Conservation (phyloP, 768 basidiomycete genomes). For the Fibroporia radiculosa region DNA sequence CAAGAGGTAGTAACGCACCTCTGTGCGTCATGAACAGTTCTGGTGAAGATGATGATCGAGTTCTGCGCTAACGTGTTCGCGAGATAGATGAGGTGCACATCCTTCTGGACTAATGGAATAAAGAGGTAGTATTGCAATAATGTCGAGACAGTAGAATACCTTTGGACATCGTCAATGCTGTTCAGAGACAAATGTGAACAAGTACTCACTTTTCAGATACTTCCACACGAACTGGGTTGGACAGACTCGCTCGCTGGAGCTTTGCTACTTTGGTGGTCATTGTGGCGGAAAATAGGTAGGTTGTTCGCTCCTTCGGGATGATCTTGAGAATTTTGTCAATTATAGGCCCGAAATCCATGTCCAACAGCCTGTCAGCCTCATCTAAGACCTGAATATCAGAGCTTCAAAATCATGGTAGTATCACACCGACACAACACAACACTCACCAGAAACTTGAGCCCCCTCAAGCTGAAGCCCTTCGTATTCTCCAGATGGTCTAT, state of each 20-base stretch:
- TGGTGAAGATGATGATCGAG: constrained; percentile 92
- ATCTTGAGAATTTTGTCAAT: constrained; percentile 96
- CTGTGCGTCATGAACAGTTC: constrained; percentile 91
- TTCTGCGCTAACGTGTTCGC: constrained; percentile 85
- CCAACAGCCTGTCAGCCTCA: constrained; percentile 91
- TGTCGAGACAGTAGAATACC: constrained; percentile 95
- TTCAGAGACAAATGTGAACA: not conserved
- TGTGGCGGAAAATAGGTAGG: constrained; percentile 95
- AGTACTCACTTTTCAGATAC: constrained; percentile 79
- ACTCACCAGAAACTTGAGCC: constrained; percentile 80
- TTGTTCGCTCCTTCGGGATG: constrained; percentile 89
- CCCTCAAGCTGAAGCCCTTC: constrained; percentile 88
- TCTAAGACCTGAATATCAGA: constrained; percentile 90
- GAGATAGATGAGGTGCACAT: constrained; percentile 83
- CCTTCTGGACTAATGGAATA: constrained; percentile 86
- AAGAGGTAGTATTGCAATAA: constrained; percentile 94
- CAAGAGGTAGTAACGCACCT: constrained; percentile 35
- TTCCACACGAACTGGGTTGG: constrained; percentile 90
- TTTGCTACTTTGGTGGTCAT: constrained; percentile 99
- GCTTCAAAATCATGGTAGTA: too few species aligned
- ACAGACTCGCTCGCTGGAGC: constrained; percentile 87
- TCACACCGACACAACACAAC: too few species aligned
- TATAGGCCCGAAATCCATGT: constrained; percentile 93
- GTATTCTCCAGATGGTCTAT: constrained; percentile 95
- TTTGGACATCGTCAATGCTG: constrained; percentile 22